Conservation (phyloP, 2,329 filamentous ascomycete species). For the Penicillium thymicola region DNA sequence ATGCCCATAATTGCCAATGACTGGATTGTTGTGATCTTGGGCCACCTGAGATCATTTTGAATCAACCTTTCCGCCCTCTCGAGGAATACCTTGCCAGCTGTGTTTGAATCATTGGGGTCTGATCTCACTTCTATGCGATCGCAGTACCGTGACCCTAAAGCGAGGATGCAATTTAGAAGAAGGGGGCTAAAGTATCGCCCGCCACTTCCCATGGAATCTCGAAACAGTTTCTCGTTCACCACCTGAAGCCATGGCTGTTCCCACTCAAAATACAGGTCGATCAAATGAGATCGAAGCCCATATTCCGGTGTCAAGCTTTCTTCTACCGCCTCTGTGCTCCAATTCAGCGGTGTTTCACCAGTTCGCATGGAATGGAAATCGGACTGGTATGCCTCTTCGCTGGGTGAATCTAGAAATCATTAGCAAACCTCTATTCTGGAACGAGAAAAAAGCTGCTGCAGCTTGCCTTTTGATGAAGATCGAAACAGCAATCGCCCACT, state of each 20-base stretch:
- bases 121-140: constrained; percentile 32
- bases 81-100: constrained; percentile 33
- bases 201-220: constrained; percentile 24
- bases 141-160: constrained; percentile 34
- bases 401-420: constrained; percentile 7
- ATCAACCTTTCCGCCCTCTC: constrained; percentile 26
- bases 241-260: constrained; percentile 40
- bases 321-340: neutral
- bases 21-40: constrained; percentile 40
- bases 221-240: constrained; percentile 36
- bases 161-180: constrained; percentile 36
- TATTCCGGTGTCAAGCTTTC: constrained; percentile 16
- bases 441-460: neutral
- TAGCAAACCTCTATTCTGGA: neutral
- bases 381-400: constrained; percentile 3
- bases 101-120: constrained; percentile 32
- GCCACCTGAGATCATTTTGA: constrained; percentile 24
- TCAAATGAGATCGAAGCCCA: constrained; percentile 28
- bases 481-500: constrained; percentile 37
- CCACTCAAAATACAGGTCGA: constrained; percentile 39
- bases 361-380: constrained; percentile 2
- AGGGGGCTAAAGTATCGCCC: constrained; percentile 34
- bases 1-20: constrained; percentile 32
- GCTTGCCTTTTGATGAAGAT: constrained; percentile 12
- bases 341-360: neutral